These are phyloP conservation scores for Luvunga scandens DNA, from an alignment of 345 rosid species.

Conservation along the genomic window DNA sequence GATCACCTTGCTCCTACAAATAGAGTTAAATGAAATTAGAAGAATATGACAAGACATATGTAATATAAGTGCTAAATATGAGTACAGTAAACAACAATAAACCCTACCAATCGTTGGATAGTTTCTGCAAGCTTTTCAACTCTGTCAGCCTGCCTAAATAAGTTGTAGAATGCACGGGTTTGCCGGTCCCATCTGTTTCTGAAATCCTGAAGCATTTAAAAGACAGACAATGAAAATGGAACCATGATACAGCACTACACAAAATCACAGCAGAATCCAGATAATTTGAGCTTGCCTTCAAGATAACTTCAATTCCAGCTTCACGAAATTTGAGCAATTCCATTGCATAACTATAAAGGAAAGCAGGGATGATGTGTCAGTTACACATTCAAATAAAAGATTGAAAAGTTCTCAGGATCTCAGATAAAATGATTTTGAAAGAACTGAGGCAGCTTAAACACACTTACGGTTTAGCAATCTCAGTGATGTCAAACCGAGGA, in stretches of 20 bases:
- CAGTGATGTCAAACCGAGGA: constrained; percentile 95
- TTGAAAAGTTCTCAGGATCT: background rate
- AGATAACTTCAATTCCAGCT: constrained; percentile 91
- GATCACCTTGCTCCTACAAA: constrained; percentile 94
- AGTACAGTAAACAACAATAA: background rate
- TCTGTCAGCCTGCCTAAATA: constrained; percentile 96
- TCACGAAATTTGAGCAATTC: constrained; percentile 86
- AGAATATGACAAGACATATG: background rate
- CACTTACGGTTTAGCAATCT: constrained; percentile 96
- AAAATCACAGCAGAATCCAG: constrained; percentile 8
- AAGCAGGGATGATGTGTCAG: constrained; percentile 24
- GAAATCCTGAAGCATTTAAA: constrained; percentile 59
- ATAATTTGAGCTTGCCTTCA: constrained; percentile 57
- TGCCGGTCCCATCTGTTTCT: constrained; percentile 95
- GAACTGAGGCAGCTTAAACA: constrained; percentile 6
- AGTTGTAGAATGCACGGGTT: constrained; percentile 85
- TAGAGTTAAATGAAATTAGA: background rate
- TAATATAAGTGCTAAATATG: background rate
- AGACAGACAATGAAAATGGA: constrained; percentile 1
- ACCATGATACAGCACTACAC: background rate
- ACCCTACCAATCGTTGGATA: constrained; percentile 76
- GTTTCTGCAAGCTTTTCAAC: constrained; percentile 85
- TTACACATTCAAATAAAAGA: background rate
- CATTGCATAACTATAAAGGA: constrained; percentile 73
- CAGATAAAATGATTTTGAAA: background rate